Conservation (phyloP, 306 rosid species). For the Citrullus colocynthis region DNA sequence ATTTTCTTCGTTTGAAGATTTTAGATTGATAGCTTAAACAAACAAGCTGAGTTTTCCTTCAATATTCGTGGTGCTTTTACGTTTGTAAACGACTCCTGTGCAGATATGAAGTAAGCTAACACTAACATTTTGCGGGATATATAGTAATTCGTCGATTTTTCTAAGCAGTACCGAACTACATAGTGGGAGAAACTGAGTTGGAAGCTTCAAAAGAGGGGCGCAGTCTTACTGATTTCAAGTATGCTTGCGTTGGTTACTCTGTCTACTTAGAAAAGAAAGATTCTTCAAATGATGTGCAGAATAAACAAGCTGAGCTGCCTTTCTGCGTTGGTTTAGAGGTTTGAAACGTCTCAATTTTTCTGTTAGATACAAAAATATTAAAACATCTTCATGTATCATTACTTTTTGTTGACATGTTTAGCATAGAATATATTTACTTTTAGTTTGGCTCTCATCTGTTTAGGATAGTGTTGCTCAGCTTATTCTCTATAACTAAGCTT, state of each 20-base stretch:
- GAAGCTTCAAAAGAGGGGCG: conserved; percentile 72
- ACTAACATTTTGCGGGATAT: conserved; percentile 1
- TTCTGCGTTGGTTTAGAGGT: conserved; percentile 91
- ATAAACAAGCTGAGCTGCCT: conserved; percentile 65
- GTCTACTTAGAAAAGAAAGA: conserved; percentile 58
- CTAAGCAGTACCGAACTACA: conserved; percentile 52
- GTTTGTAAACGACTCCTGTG: neutral
- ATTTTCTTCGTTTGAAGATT: neutral
- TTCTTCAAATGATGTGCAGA: conserved; percentile 31
- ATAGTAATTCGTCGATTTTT: conserved; percentile 16
- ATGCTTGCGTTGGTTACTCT: conserved; percentile 85
- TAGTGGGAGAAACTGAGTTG: conserved; percentile 69
- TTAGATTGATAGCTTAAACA: neutral
- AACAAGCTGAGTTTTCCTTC: neutral
- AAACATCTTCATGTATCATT: neutral
- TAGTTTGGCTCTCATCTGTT: neutral
- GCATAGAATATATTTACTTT: neutral
- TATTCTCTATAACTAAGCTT: neutral
- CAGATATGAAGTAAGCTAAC: neutral
- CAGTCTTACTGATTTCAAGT: conserved; percentile 57
- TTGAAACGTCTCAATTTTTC: conserved; percentile 11
- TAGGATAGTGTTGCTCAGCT: neutral
- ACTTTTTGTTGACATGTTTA: neutral
- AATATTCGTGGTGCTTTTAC: neutral
- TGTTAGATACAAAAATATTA: neutral